Percentiles rank a stretch among this genome's conserved stretches.
phyloP scores from a whole-genome alignment of 768 basidiomycete genomes.

The Myochromella boudieri region DNA sequence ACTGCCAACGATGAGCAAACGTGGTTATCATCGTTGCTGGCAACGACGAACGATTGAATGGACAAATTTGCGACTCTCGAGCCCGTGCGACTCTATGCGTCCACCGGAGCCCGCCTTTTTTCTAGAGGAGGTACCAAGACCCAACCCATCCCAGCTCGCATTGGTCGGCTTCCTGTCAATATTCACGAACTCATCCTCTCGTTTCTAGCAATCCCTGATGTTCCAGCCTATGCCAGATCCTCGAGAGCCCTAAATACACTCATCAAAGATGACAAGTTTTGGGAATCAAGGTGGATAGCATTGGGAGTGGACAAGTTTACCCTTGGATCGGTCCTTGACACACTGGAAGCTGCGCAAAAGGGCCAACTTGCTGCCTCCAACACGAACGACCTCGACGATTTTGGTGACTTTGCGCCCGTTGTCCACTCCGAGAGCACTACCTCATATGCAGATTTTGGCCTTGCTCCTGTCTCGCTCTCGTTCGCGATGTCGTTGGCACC shows the following conservation, averaged over 20 bases:
- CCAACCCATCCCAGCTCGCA: constrained; percentile 33
- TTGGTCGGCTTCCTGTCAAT: constrained; percentile 80
- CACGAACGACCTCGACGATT: constrained; percentile 17
- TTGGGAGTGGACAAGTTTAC: constrained; percentile 45
- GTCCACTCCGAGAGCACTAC: constrained; percentile 2
- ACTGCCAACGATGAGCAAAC: constrained; percentile 8
- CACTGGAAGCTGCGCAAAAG: constrained; percentile 64
- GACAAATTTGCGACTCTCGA: constrained; percentile 88
- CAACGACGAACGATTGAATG: constrained; percentile 41
- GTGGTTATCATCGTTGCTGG: not conserved
- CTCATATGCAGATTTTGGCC: constrained; percentile 9
- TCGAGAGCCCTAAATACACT: constrained; percentile 65
- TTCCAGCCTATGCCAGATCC: constrained; percentile 71
- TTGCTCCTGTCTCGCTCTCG: constrained; percentile 15
- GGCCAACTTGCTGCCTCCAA: constrained; percentile 66
- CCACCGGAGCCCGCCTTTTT: constrained; percentile 30
- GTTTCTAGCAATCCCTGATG: constrained; percentile 75
- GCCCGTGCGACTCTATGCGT: constrained; percentile 59
- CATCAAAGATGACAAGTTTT: constrained; percentile 70
- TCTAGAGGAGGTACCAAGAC: constrained; percentile 20
- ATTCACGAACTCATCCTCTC: constrained; percentile 74
- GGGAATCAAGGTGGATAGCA: constrained; percentile 72
- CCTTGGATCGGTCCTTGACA: constrained; percentile 48
- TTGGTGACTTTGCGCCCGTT: constrained; percentile 17
- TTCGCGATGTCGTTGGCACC: constrained; percentile 18